Base-by-base conservation (phyloP, 108 stramenopile genomes). In the Cyclotella baltica region DNA sequence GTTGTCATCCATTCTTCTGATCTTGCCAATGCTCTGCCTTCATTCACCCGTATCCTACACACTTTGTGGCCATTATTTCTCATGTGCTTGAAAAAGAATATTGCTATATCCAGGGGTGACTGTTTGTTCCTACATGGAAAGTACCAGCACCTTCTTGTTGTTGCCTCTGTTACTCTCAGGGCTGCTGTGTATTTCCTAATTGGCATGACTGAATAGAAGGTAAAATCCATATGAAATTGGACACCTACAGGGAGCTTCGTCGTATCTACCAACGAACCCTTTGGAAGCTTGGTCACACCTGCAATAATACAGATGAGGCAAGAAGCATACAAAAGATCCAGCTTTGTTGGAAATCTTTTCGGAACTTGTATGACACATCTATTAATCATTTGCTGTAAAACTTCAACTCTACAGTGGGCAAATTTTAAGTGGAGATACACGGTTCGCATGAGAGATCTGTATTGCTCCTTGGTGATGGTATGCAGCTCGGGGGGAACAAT, bases 201-300 rank as follows among this genome's bases (percentile, higher is more conserved):
- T 20, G 63, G 38, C 38, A 4, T 40, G 29, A 31, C 35, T 30
- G 19, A 36, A 40, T 37, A 64, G 23, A 64, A 64, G 3, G 25
- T 8, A 25, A 64, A 64, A 38, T 64, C 35, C 3, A 40, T 4
- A 38, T 64, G 63, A 5, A 18, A 40, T 64, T 15, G 6, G 3
- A 22, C 18, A 15, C 30, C 59, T 9, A 61, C 30, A 31, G 59
- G 59, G 8, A 61, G 29, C 25, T 28, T 8, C 20, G 59, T 30
- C 59, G 30, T 61, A 18, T 64, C 63, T 15, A 64, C 63, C 22
- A 30, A 40, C 3, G 63, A 37, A 5, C 63, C 63, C 23, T 37
- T 13, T 15, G 35, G 15, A 19, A 64, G 35, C 37, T 40, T 64
- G 13, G n/a, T 31, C 31, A 22, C 35, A 36, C 63, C 63, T 15